phyloP scores from a whole-genome alignment of 441 rosid species.

The Gossypium armourianum region DNA sequence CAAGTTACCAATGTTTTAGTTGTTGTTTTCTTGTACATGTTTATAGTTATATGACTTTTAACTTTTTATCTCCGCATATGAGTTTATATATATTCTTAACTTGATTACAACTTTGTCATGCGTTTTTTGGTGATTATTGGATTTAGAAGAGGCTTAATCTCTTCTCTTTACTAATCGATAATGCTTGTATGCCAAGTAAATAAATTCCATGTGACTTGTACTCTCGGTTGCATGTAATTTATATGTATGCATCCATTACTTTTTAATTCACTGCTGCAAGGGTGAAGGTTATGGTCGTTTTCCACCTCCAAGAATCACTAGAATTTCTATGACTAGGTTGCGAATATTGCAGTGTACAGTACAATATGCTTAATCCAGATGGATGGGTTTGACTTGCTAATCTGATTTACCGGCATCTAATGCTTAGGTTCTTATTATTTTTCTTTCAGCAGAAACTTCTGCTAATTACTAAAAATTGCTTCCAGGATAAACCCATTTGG shows the following conservation, averaged over 20 bases:
- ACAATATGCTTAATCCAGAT: not conserved
- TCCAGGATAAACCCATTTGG: not conserved
- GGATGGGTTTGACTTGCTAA: not conserved
- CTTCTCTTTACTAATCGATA: not conserved
- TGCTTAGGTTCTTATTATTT: not conserved
- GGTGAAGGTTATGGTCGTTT: not conserved
- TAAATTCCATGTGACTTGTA: not conserved
- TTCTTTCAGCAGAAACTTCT: not conserved
- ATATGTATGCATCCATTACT: not conserved
- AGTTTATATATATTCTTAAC: not conserved
- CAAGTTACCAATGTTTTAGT: not conserved
- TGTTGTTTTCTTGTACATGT: not conserved
- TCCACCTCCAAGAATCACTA: not conserved
- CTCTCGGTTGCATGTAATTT: not conserved
- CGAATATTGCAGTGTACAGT: not conserved
- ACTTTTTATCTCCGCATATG: not conserved
- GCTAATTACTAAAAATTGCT: not conserved
- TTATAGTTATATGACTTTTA: not conserved
- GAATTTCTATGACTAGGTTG: not conserved
- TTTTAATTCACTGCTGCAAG: not conserved
- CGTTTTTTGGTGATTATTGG: not conserved
- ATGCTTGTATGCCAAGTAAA: not conserved
- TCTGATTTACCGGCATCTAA: not conserved
- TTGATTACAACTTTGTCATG: not conserved
- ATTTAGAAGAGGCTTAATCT: not conserved